Conservation (phyloP, 371 early-diverging fungal species). For the Massospora cicadina region DNA sequence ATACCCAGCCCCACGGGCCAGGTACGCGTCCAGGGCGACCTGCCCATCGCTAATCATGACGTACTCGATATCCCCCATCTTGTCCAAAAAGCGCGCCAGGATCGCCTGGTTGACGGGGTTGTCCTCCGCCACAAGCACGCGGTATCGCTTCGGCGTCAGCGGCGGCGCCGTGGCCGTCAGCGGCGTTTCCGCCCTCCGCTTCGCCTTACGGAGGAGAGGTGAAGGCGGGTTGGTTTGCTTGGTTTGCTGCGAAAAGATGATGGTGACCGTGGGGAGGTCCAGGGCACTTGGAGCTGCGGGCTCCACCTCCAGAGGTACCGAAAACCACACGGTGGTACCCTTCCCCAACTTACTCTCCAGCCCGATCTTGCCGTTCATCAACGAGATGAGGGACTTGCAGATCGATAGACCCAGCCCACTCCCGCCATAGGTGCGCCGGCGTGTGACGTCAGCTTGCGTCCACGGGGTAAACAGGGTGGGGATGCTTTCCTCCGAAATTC, state of each 20-base stretch:
- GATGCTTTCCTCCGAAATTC: conserved; percentile 32
- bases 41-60: conserved; percentile 1
- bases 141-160: background rate
- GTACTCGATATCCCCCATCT: conserved; percentile 4
- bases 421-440: conserved; percentile 27
- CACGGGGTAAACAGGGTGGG: conserved; percentile 34
- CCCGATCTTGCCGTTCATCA: conserved; percentile 33
- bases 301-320: conserved; percentile 10
- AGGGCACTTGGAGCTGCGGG: background rate
- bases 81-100: background rate
- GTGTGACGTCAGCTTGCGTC: conserved; percentile 39
- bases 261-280: background rate
- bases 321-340: conserved; percentile 24
- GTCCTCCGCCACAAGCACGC: conserved; percentile 4
- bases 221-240: background rate
- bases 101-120: conserved; percentile 9
- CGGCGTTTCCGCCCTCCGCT: background rate
- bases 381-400: conserved; percentile 26
- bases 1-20: background rate
- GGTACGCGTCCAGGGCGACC: conserved; percentile 2
- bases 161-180: background rate
- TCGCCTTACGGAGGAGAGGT: background rate
- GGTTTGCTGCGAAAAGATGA: background rate
- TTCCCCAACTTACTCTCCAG: conserved; percentile 17
- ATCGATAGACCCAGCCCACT: conserved; percentile 38